phyloP scores from a whole-genome alignment of 345 rosid species.

The Salix viminalis region DNA sequence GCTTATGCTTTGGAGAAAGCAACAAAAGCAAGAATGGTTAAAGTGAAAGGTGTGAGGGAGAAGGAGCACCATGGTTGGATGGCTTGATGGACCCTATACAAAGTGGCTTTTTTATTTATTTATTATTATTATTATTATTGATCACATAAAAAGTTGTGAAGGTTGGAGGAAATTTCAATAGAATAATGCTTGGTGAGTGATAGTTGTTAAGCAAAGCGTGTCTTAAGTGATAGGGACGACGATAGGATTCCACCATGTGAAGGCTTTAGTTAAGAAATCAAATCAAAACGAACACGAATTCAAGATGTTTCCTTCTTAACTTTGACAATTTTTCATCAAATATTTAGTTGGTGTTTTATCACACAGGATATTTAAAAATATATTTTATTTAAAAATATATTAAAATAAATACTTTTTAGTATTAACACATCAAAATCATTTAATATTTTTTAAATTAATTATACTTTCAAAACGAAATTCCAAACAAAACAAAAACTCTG shows the following conservation, averaged over 20 bases:
- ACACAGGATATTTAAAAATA: too few species aligned
- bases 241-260: too few species aligned
- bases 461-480: too few species aligned
- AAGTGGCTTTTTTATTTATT: not conserved
- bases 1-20: not conserved
- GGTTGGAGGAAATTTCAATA: conserved; percentile 4
- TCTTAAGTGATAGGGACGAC: not conserved
- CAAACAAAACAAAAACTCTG: too few species aligned
- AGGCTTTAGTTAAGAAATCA: not conserved
- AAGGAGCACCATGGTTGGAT: conserved; percentile 1
- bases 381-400: too few species aligned
- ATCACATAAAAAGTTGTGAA: not conserved
- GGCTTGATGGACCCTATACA: not conserved
- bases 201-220: conserved; percentile 1
- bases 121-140: too few species aligned
- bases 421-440: too few species aligned
- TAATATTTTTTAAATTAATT: too few species aligned
- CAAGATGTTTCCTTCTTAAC: not conserved
- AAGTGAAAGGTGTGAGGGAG: not conserved
- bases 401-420: too few species aligned
- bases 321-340: not conserved
- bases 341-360: too few species aligned
- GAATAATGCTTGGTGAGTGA: conserved; percentile 3
- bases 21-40: conserved; percentile 1
- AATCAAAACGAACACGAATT: not conserved